Percentiles rank a stretch among this genome's conserved stretches.
Conservation (phyloP, 1,284 basidiomycete genomes). For the Ustilago hordei region DNA sequence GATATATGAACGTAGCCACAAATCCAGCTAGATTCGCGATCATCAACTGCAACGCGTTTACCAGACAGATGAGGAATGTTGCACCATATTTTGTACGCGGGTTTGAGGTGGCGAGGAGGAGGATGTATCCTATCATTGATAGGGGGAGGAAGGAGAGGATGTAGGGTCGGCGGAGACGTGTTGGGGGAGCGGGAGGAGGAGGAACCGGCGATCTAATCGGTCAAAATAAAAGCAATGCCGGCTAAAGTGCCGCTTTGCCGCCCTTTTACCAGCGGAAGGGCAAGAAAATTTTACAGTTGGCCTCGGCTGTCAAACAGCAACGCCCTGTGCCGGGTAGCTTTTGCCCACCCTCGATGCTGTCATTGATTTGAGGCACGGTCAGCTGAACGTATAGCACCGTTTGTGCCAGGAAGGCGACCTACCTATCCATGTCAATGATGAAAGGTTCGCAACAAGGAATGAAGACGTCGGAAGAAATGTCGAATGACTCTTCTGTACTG, state of each 20-base stretch:
- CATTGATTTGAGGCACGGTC: no score
- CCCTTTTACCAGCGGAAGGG: neutral
- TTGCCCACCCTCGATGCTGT: neutral
- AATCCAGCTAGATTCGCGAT: slow-evolving; percentile 69
- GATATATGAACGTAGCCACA: slow-evolving; percentile 68
- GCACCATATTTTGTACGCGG: slow-evolving; percentile 61
- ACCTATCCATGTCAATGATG: no score
- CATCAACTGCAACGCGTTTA: slow-evolving; percentile 68
- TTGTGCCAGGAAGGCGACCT: no score
- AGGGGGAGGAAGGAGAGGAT: slow-evolving; percentile 68
- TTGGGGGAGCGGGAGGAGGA: slow-evolving; percentile 53
- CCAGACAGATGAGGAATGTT: slow-evolving; percentile 64
- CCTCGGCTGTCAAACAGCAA: neutral
- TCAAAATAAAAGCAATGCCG: neutral
- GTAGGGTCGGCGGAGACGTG: slow-evolving; percentile 66
- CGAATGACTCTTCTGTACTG: no score
- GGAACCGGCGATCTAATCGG: slow-evolving; percentile 7
- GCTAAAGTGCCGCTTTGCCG: neutral
- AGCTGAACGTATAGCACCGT: no score
- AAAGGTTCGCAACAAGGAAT: no score
- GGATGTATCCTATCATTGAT: slow-evolving; percentile 66
- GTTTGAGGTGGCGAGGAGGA: slow-evolving; percentile 55
- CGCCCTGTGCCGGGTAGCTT: no score
- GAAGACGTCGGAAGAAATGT: no score
- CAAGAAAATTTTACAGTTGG: neutral